These are phyloP conservation scores for Globisporangium echinulatum DNA, from an alignment of 352 stramenopile genomes.

Conservation along the genomic window DNA sequence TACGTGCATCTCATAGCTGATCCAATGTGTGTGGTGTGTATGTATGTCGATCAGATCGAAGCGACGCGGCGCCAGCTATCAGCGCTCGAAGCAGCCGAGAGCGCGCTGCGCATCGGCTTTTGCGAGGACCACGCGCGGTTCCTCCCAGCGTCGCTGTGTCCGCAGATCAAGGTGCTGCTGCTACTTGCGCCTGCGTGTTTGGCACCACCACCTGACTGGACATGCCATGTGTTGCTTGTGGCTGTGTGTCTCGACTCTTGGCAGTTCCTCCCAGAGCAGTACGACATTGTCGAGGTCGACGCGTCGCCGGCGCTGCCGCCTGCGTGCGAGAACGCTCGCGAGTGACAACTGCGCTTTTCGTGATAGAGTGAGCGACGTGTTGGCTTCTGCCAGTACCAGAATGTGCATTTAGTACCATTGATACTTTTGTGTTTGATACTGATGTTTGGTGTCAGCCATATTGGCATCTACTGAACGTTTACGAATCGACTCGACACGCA, in stretches of 20 bases:
- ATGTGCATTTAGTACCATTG: no score
- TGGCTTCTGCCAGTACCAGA: no score
- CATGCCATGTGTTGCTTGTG: neutral
- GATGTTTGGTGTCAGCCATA: no score
- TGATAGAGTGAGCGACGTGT: no score
- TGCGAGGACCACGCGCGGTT: conserved; percentile 58
- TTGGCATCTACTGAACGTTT: no score
- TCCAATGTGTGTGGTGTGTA: neutral
- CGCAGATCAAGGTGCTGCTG: conserved; percentile 50
- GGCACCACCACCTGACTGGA: neutral
- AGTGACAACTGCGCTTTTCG: neutral
- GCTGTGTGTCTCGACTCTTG: no score
- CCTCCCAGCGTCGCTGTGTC: conserved; percentile 62
- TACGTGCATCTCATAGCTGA: neutral
- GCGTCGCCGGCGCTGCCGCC: neutral
- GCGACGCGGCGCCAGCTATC: conserved; percentile 46
- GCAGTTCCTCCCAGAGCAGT: conserved; percentile 53
- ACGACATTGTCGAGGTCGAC: conserved; percentile 30
- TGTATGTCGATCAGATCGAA: conserved; percentile 30
- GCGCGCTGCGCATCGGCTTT: conserved; percentile 32
- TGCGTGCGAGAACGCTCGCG: neutral
- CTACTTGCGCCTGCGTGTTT: neutral
- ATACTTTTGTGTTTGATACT: no score
- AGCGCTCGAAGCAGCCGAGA: conserved; percentile 42
- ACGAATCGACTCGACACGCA: no score